Conservation (phyloP, 306 rosid genomes). For the Glycine soja region DNA sequence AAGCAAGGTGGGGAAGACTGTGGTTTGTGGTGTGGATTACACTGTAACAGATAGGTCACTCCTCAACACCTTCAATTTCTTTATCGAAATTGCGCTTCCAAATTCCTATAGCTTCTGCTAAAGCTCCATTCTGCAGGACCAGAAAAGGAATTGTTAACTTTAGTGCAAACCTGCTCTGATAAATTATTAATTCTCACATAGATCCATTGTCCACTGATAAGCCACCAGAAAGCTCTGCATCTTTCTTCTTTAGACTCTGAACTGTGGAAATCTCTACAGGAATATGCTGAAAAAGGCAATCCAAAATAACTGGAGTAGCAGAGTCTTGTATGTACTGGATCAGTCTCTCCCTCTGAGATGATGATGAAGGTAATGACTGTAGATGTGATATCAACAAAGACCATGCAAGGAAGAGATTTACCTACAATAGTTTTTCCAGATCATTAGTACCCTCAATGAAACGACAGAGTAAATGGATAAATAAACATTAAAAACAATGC, state of each 20-base stretch:
- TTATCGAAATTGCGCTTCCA: slow-evolving; percentile 97
- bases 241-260: slow-evolving; percentile 79
- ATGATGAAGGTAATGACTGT: slow-evolving; percentile 78
- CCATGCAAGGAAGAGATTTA: slow-evolving; percentile 90
- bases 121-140: slow-evolving; percentile 87
- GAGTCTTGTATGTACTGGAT: slow-evolving; percentile 87
- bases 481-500: slow-evolving; percentile 26
- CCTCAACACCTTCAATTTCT: slow-evolving; percentile 98
- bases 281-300: slow-evolving; percentile 93
- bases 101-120: slow-evolving; percentile 90
- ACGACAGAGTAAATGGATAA: slow-evolving; percentile 27
- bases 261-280: slow-evolving; percentile 64
- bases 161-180: not conserved
- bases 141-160: slow-evolving; percentile 41
- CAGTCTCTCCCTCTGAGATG: slow-evolving; percentile 80
- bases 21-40: slow-evolving; percentile 93
- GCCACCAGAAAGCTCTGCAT: slow-evolving; percentile 62
- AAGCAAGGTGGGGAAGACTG: slow-evolving; percentile 90
- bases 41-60: slow-evolving; percentile 97
- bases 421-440: slow-evolving; percentile 55
- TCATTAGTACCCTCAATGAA: slow-evolving; percentile 31
- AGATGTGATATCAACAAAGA: slow-evolving; percentile 85
- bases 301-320: slow-evolving; percentile 72
- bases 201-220: slow-evolving; percentile 34
- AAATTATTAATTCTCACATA: slow-evolving; percentile 23